phyloP scores from a whole-genome alignment of 2,329 filamentous ascomycete genomes.

The Paecilomyces fulvus region DNA sequence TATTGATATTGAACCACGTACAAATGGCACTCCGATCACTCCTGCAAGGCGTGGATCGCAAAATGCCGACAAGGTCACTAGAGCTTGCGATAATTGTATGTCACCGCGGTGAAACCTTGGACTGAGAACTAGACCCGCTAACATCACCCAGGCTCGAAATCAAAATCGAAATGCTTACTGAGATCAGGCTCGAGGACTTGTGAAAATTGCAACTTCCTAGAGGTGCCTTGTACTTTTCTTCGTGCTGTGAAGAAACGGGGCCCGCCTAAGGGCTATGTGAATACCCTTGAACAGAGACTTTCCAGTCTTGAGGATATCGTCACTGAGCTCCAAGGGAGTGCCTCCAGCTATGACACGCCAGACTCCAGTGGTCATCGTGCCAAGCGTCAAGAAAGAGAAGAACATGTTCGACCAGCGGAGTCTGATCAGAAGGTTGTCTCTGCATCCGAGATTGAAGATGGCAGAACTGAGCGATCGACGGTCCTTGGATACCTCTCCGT shows the following conservation, averaged over 20 bases:
- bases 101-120: slow-evolving; percentile 1
- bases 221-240: slow-evolving; percentile 6
- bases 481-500: slow-evolving; percentile 6
- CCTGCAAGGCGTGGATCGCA: slow-evolving; percentile 4
- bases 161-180: slow-evolving; percentile 7
- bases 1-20: not conserved
- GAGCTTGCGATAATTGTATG: slow-evolving; percentile 7
- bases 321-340: slow-evolving; percentile 1
- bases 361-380: not conserved
- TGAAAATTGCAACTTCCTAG: slow-evolving; percentile 6
- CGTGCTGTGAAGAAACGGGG: slow-evolving; percentile 6
- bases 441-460: not conserved
- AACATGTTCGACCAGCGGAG: not conserved
- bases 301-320: slow-evolving; percentile 3
- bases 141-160: slow-evolving; percentile 4
- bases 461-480: slow-evolving; percentile 4
- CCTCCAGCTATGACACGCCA: not conserved
- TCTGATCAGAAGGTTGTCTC: not conserved
- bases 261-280: slow-evolving; percentile 7
- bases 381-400: not conserved
- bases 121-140: not conserved
- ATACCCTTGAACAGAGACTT: slow-evolving; percentile 6
- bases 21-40: not conserved
- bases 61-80: slow-evolving; percentile 5
- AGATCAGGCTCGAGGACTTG: slow-evolving; percentile 4